These are phyloP conservation scores for Silene noctiflora DNA, from an alignment of 179 eudicot genomes.

Conservation along the genomic window DNA sequence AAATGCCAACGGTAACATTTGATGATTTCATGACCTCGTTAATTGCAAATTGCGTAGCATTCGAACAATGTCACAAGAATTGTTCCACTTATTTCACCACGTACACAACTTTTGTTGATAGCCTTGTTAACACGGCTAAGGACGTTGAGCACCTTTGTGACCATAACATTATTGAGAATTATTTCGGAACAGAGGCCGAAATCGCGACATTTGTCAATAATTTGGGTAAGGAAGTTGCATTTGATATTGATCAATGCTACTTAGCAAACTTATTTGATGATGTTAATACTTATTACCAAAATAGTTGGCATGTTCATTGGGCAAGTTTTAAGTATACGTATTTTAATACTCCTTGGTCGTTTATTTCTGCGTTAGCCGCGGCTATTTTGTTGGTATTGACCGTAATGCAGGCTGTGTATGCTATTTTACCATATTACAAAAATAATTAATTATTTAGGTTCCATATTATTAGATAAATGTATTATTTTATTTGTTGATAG, in stretches of 20 bases:
- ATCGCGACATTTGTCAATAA: constrained; percentile 62
- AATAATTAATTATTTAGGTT: too few species aligned
- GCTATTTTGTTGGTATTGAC: constrained; percentile 47
- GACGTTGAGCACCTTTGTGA: constrained; percentile 68
- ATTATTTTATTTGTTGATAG: not conserved
- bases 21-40: constrained; percentile 79
- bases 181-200: constrained; percentile 68
- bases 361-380: constrained; percentile 71
- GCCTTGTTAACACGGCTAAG: constrained; percentile 47
- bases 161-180: constrained; percentile 62
- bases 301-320: constrained; percentile 58
- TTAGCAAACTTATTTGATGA: constrained; percentile 52
- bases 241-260: constrained; percentile 56
- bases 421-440: constrained; percentile 34
- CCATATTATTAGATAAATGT: too few species aligned
- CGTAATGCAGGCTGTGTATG: constrained; percentile 50
- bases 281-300: constrained; percentile 54
- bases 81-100: constrained; percentile 67
- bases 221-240: constrained; percentile 68
- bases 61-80: constrained; percentile 61
- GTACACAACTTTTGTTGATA: constrained; percentile 62
- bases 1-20: constrained; percentile 66
- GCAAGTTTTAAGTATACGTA: constrained; percentile 69
- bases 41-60: constrained; percentile 64
- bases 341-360: constrained; percentile 79